A percentile compares a stretch with the other conserved stretches of the same genome.
Conservation (phyloP, 371 early-diverging fungal species). For the Mortierella sp. region DNA sequence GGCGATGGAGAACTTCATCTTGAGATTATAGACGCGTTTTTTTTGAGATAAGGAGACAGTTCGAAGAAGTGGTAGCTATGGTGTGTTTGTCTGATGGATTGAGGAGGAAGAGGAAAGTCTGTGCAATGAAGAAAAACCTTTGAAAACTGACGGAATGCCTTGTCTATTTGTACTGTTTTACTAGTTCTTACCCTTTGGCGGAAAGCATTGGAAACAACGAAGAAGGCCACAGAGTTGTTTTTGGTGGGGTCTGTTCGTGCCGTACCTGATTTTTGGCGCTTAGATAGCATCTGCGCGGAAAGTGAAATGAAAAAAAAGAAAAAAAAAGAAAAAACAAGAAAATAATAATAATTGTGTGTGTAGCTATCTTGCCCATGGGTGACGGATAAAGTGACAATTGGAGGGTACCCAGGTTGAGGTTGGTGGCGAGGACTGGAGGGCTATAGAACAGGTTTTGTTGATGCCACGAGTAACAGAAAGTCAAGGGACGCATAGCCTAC, state of each 20-base stretch:
- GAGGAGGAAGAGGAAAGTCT: neutral
- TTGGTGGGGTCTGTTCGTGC: neutral
- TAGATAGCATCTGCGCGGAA: neutral
- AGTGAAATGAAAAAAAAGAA: neutral
- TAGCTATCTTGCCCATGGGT: neutral
- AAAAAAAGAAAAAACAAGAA: too few species aligned
- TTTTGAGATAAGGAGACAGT: neutral
- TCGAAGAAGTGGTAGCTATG: neutral
- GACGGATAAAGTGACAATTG: neutral
- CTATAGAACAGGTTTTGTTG: neutral
- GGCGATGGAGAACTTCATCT: conserved; percentile 23
- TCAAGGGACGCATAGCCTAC: neutral
- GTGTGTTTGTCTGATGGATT: neutral
- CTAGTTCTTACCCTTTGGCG: neutral
- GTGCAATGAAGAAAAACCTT: neutral
- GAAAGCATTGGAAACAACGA: neutral
- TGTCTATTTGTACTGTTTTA: neutral
- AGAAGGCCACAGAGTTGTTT: neutral
- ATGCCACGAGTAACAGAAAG: neutral
- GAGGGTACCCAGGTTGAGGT: neutral
- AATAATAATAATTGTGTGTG: too few species aligned
- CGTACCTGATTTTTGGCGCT: neutral
- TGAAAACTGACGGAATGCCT: neutral
- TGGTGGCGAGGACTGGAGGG: neutral
- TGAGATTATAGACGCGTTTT: neutral